These are phyloP conservation scores for Cryptococcus hybrid DNA, from an alignment of 1,284 basidiomycete genomes.

Conservation along the genomic window DNA sequence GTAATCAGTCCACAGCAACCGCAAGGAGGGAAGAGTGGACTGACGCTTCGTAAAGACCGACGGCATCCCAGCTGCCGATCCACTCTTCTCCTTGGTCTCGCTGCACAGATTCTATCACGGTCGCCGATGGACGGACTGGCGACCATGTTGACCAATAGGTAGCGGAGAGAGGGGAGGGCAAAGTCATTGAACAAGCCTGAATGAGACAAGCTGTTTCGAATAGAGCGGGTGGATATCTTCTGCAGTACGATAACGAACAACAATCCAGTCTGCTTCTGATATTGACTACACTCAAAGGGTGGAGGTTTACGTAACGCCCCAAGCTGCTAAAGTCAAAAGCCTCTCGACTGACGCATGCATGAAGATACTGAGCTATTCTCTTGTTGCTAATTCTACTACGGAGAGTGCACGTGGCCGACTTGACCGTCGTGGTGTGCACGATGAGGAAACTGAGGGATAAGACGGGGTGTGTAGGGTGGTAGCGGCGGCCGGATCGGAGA, in stretches of 20 bases:
- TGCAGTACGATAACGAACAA: background rate
- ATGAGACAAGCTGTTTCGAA: background rate
- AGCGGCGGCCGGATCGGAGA: too few species aligned
- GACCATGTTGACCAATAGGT: constrained; percentile 31
- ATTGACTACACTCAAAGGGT: too few species aligned
- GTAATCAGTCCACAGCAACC: constrained; percentile 18
- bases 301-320: too few species aligned
- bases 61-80: constrained; percentile 66
- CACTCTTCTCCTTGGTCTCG: constrained; percentile 65
- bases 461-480: too few species aligned
- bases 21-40: constrained; percentile 32
- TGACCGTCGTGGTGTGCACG: too few species aligned
- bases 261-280: background rate
- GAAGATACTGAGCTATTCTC: too few species aligned
- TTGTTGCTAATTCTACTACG: too few species aligned
- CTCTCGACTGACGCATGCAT: too few species aligned
- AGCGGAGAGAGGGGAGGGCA: constrained; percentile 25
- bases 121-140: constrained; percentile 7
- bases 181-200: background rate
- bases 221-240: background rate
- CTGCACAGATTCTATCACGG: constrained; percentile 43
- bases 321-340: too few species aligned
- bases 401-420: too few species aligned
- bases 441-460: too few species aligned
- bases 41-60: constrained; percentile 89